Evolutionary conservation across 306 rosid species (phyloP), one percentile per base, ranked within the genome.

Genomic region (Prunus mume): DNA sequence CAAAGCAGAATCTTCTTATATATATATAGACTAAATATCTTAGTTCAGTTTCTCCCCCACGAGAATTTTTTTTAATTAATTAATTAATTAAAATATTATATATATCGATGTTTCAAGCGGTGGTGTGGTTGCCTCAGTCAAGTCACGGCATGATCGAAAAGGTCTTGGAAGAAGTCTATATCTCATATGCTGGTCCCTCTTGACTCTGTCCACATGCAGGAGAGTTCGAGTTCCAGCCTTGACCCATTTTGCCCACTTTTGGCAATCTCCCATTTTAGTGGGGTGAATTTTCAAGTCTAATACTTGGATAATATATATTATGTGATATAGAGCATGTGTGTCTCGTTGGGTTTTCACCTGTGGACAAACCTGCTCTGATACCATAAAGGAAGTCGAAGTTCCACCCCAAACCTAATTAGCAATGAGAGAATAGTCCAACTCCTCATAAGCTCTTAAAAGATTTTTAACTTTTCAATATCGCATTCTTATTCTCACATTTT

Each of bases 1-100:
- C 64, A n/a, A 72, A 75, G 80, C 25, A 64, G 66, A 83, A 78
- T 24, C 81, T 81, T 84, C 83, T 75, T 83, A 77, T 78, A 71
- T 22, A 71, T 22, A 4, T 57, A 38, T n/a, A 18, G 41, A 43
- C 20, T 2, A 12, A 61, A 47, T 3, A 27, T 24, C 11, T 41
- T 32, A 7, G 10, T 28, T 62, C 8, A 55, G 30, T 14, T 68
- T 7, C 15, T 6, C 0, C n/a, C 41, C 50, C 77, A 60, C 55
- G 58, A 43, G 9, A 43, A 22, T 38, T 72, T 56, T 1, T 38
- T 72, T 56, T 1, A 41, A 69, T 12, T 9, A 52, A 18, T 30
- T 22, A 70, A 54, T 54, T 0, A 24, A 45, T 0, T 13, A 27
- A 17, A 56, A 9, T 47, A 6, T 5, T 49, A 15, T 49, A 49